Percentiles rank a stretch among this genome's conserved stretches.
Conservation (phyloP, 2,329 filamentous ascomycete genomes). For the Thelonectria blattea region DNA sequence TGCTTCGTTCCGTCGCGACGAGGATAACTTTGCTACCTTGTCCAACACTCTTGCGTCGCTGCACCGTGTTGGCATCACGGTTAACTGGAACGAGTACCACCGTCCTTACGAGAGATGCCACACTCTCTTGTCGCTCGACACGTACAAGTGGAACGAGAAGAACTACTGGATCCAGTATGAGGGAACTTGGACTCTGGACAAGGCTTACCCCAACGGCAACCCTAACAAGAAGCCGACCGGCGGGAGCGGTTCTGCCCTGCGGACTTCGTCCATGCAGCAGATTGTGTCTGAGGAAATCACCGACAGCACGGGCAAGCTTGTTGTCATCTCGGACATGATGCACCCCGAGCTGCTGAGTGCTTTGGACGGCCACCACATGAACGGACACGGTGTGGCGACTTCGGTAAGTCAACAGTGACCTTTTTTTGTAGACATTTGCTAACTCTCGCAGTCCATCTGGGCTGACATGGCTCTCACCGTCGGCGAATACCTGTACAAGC, state of each 20-base stretch:
- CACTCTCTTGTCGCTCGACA: slow-evolving; percentile 66
- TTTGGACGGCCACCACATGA: neutral
- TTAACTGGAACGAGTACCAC: slow-evolving; percentile 62
- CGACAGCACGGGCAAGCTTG: neutral
- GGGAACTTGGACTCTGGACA: slow-evolving; percentile 73
- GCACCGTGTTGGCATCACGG: neutral
- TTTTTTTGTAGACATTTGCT: neutral
- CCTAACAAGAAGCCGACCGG: neutral
- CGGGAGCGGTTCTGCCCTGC: neutral
- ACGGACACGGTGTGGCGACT: neutral
- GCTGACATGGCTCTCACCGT: neutral
- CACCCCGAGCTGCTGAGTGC: neutral
- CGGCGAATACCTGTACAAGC: neutral
- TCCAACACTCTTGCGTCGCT: neutral
- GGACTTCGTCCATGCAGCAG: neutral
- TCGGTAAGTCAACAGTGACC: neutral
- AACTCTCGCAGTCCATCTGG: neutral
- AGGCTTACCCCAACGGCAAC: slow-evolving; percentile 42
- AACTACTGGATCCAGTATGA: slow-evolving; percentile 68
- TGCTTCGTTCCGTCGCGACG: slow-evolving; percentile 2
- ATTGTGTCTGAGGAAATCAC: neutral
- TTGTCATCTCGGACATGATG: neutral
- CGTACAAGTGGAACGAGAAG: slow-evolving; percentile 74
- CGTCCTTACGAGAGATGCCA: slow-evolving; percentile 49
- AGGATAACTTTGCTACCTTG: slow-evolving; percentile 1